Evolutionary conservation across 257 asterid species (phyloP).

Genomic region (Eustoma russellianum): DNA sequence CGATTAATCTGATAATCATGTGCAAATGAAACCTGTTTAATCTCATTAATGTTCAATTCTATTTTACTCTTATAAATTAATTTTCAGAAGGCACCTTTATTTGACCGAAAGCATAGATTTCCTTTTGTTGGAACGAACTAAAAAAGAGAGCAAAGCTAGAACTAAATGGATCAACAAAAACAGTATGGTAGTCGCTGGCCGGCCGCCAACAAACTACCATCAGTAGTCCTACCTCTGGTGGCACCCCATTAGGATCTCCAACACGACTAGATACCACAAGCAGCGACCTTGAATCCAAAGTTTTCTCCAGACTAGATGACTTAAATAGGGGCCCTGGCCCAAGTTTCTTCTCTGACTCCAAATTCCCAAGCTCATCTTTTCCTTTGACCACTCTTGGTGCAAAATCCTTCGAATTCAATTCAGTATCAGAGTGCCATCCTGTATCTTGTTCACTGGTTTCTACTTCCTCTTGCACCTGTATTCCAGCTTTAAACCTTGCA

Average conservation of each 20-base stretch:
- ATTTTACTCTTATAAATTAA: not conserved
- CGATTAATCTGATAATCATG: no score
- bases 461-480: conserved; percentile 33
- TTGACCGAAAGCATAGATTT: not conserved
- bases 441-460: conserved; percentile 37
- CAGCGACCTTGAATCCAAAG: conserved; percentile 32
- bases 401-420: conserved; percentile 43
- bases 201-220: not conserved
- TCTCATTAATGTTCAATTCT: not conserved
- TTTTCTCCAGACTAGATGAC: conserved; percentile 31
- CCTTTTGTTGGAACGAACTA: not conserved
- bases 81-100: not conserved
- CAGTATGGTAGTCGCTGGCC: not conserved
- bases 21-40: no score
- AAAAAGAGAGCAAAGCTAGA: not conserved
- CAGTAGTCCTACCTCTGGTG: conserved; percentile 64
- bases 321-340: conserved; percentile 30
- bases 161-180: not conserved
- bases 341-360: conserved; percentile 33
- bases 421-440: conserved; percentile 66
- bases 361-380: conserved; percentile 33
- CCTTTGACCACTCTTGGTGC: conserved; percentile 41
- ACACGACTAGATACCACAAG: conserved; percentile 46
- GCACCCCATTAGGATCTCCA: conserved; percentile 61
- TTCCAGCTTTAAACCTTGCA: conserved; percentile 61